A percentile compares a stretch with the other conserved stretches of the same genome.
phyloP scores from a whole-genome alignment of 2,329 filamentous ascomycete genomes.

The Nigrospora oryzae region DNA sequence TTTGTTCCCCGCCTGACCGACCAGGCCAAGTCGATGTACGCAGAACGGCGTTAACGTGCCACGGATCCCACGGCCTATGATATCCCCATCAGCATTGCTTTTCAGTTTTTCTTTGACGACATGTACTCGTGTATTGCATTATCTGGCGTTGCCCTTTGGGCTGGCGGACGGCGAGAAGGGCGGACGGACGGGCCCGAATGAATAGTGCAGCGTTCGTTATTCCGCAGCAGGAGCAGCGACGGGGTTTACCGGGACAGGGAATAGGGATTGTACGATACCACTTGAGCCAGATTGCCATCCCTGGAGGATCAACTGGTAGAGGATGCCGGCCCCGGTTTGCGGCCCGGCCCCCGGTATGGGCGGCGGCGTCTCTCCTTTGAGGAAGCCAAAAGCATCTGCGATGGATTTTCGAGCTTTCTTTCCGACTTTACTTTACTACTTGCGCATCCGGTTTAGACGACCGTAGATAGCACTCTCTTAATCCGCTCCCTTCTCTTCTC shows the following conservation, averaged over 20 bases:
- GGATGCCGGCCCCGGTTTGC: neutral
- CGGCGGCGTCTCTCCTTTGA: neutral
- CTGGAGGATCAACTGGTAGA: neutral
- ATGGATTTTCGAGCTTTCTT: neutral
- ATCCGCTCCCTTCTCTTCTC: too few relatives aligned
- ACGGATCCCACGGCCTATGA: too few relatives aligned
- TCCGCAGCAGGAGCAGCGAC: too few relatives aligned
- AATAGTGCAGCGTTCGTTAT: too few relatives aligned
- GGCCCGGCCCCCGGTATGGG: neutral
- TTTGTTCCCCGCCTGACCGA: conserved; percentile 8
- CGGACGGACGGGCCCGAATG: too few relatives aligned
- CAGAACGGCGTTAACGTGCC: conserved; percentile 10
- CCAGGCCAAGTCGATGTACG: conserved; percentile 8
- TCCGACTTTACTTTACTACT: neutral
- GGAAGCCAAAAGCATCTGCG: conserved; percentile 1
- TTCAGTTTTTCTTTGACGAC: too few relatives aligned
- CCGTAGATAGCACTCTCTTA: neutral
- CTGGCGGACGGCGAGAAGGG: too few relatives aligned
- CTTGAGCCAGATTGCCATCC: neutral
- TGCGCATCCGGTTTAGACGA: neutral
- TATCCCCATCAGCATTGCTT: too few relatives aligned
- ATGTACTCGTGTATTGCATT: too few relatives aligned
- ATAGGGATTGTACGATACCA: too few relatives aligned
- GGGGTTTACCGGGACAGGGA: too few relatives aligned
- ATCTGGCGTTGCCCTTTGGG: too few relatives aligned